A percentile compares a stretch with the other conserved stretches of the same genome.
phyloP scores from a whole-genome alignment of 129 eudicot species.

The Helianthus annuus region DNA sequence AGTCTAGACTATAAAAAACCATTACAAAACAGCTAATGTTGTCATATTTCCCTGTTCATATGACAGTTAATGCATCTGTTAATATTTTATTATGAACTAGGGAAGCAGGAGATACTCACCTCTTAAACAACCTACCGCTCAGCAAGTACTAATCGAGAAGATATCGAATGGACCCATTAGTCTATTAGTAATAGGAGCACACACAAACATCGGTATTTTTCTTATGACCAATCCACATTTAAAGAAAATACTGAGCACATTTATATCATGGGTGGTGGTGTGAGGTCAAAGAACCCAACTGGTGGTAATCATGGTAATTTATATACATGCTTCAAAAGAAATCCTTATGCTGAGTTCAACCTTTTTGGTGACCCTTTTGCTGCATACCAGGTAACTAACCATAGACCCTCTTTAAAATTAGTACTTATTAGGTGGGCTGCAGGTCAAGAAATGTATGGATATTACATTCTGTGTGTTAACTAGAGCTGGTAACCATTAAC shows the following conservation, averaged over 20 bases:
- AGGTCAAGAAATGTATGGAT: too few relatives aligned
- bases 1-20: neutral
- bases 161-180: slow-evolving; percentile 61
- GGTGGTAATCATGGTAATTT: slow-evolving; percentile 79
- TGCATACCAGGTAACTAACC: slow-evolving; percentile 69
- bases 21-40: neutral
- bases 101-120: slow-evolving; percentile 74
- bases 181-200: slow-evolving; percentile 58
- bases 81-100: slow-evolving; percentile 34
- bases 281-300: slow-evolving; percentile 68
- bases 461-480: too few relatives aligned
- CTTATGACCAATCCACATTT: slow-evolving; percentile 73
- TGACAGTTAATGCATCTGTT: slow-evolving; percentile 18
- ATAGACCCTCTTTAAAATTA: neutral
- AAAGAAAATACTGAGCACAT: slow-evolving; percentile 72
- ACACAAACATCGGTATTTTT: slow-evolving; percentile 70
- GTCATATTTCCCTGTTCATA: neutral
- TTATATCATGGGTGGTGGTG: slow-evolving; percentile 85
- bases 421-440: neutral
- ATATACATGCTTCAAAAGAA: slow-evolving; percentile 57
- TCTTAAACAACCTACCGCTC: slow-evolving; percentile 67
- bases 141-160: slow-evolving; percentile 62
- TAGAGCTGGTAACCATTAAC: too few relatives aligned
- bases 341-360: slow-evolving; percentile 92
- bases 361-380: slow-evolving; percentile 85